Evolutionary conservation across 495 filamentous ascomycete species (phyloP).

Genomic region (Astrothelium macrocarpum): DNA sequence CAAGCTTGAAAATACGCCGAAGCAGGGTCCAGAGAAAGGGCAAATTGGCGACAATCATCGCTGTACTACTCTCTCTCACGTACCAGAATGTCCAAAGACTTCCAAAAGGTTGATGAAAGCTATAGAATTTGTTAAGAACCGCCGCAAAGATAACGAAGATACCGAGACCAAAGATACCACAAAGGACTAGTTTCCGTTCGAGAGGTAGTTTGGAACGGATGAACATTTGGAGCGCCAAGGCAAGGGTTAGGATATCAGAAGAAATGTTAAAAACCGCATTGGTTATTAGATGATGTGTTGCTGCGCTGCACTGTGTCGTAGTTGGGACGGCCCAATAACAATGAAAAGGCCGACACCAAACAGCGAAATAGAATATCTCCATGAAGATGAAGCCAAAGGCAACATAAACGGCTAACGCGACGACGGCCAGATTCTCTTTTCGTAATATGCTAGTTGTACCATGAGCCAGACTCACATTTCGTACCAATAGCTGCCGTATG

Average conservation of each 20-base stretch:
- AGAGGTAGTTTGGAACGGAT: constrained; percentile 44
- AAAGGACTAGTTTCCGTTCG: constrained; percentile 43
- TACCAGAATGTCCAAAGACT: constrained; percentile 59
- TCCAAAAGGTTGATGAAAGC: constrained; percentile 46
- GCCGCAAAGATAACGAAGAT: constrained; percentile 55
- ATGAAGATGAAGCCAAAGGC: constrained; percentile 48
- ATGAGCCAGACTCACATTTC: not conserved
- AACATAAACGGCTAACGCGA: constrained; percentile 45
- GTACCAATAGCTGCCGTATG: not conserved
- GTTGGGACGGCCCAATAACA: constrained; percentile 36
- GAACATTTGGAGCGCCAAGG: constrained; percentile 50
- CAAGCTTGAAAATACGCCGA: constrained; percentile 43
- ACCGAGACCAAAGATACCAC: constrained; percentile 43
- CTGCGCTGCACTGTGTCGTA: constrained; percentile 29
- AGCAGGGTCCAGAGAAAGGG: constrained; percentile 53
- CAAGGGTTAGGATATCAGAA: constrained; percentile 53
- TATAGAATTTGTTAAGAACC: constrained; percentile 58
- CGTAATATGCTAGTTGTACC: constrained; percentile 17
- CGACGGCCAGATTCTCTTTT: constrained; percentile 43
- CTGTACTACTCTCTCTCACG: constrained; percentile 52
- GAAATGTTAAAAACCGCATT: constrained; percentile 59
- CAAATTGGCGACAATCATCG: constrained; percentile 54
- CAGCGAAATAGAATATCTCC: constrained; percentile 52
- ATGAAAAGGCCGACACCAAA: constrained; percentile 53
- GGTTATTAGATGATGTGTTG: constrained; percentile 50